Base-by-base conservation (phyloP, 2,329 filamentous ascomycete species). In the Stagonosporopsis chrysanthemi region DNA sequence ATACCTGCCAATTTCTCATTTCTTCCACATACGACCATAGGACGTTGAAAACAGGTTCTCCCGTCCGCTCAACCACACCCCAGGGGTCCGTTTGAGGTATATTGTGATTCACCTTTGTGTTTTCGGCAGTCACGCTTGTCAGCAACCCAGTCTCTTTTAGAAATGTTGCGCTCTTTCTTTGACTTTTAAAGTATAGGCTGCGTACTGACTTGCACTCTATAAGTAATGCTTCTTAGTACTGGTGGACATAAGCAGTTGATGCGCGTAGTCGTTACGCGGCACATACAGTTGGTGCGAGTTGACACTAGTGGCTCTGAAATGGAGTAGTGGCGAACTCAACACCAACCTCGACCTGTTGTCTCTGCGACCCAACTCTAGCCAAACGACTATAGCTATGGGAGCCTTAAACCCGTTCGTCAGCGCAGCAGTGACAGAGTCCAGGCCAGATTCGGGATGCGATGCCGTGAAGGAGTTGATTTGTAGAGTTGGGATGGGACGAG, bases 281-380 rank as follows among this genome's bases (percentile, higher is more conserved):
- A 42, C 23, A 15, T 42, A 44, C 19, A 43, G 4, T 29, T 43
- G 41, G n/a, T 44, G 41, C 41, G 40, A 31, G 26, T 44, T 44
- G 41, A 44, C 26, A 44, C 41, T 44, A 44, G 24, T 31, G 40
- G 40, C 24, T 19, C 24, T 12, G 19, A 19, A 44, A 9, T 44
- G 26, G 41, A 19, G 26, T 44, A 31, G 41, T 31, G 41, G 41
- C 41, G 41, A 44, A 44, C 41, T n/a, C 26, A 29, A 29, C 41
- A 44, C 41, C 41, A 44, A 44, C 41, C 24, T 44, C 41, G 26
- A 44, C 41, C 41, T 19, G n/a, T 31, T 26, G n/a, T 29, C 24
- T 42, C 26, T 44, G 26, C 26, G 41, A 44, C 41, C 15, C 24
- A 31, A 17, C 26, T n/a, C 41, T 44, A 17, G 41, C 41, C 41